Evolutionary conservation across 108 stramenopile genomes (phyloP).

Genomic region (Fragilaria crotonensis): DNA sequence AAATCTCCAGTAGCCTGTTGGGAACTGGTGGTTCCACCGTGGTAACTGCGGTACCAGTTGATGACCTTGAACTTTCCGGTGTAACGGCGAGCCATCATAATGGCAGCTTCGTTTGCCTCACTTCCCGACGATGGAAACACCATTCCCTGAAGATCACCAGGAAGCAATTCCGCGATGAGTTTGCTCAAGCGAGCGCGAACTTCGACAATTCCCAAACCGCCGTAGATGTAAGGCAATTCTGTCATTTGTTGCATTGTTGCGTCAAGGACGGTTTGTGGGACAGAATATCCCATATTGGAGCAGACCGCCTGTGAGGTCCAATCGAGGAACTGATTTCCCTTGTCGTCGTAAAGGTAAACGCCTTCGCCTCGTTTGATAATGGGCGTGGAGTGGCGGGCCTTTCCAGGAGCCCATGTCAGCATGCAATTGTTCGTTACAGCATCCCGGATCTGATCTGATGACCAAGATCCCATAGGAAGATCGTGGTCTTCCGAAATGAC

Average conservation of each 20-base stretch:
- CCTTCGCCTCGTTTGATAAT: conserved; percentile 33
- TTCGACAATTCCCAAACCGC: conserved; percentile 32
- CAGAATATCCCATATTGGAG: conserved; percentile 36
- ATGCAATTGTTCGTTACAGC: conserved; percentile 18
- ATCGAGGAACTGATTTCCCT: conserved; percentile 41
- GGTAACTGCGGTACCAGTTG: conserved; percentile 38
- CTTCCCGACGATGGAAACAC: conserved; percentile 36
- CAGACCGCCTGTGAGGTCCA: conserved; percentile 54
- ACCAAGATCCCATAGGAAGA: conserved; percentile 28
- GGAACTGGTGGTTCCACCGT: conserved; percentile 38
- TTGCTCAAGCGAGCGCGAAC: conserved; percentile 24
- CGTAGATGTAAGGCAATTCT: conserved; percentile 29
- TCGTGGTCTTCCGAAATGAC: conserved; percentile 16
- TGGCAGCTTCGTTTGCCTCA: conserved; percentile 52
- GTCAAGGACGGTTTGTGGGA: conserved; percentile 17
- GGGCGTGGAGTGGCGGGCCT: conserved; percentile 27
- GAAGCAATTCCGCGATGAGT: conserved; percentile 29
- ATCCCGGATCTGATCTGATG: conserved; percentile 23
- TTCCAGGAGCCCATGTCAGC: conserved; percentile 41
- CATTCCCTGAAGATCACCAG: conserved; percentile 36
- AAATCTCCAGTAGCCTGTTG: conserved; percentile 40
- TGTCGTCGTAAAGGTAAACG: conserved; percentile 33
- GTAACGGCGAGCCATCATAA: conserved; percentile 41
- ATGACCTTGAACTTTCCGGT: conserved; percentile 43
- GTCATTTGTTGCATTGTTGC: conserved; percentile 29